Evolutionary conservation across 768 basidiomycete genomes (phyloP), one percentile per base, ranked within the genome.

Genomic region (Amanita inopinata): DNA sequence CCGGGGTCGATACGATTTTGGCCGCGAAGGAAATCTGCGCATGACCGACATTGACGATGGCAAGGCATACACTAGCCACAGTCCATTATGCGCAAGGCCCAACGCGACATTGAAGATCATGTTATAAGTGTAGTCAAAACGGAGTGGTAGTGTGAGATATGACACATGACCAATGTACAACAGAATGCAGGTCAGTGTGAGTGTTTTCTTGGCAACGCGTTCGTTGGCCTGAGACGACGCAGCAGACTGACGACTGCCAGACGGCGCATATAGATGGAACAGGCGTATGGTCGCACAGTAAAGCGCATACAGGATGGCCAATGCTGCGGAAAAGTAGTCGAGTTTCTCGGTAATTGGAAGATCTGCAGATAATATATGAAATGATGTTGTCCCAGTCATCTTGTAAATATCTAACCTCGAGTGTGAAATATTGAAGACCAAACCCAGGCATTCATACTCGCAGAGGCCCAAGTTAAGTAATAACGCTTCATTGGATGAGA

Each of bases 91-190:
- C 1, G 65, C 46, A 24, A 91, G 51, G 2, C 90, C 94, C 46
- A 97, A 50, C 43, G 63, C 49, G 52, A 92, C 61, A 61, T 90
- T 92, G 69, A 88, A 90, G 0, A 67, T 56, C 61, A 94, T 87
- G 68, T 98, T 97, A 68, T 96, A 99, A 5, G 81, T 63, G 58
- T 99, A 98, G 63, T 93, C 83, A 63, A 94, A 96, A 39, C 82
- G 78, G 19, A 82, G 80, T 33, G 80, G 71, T 10, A 80, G 56
- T 33, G 71, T 71, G 32, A 97, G 70, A 64, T 97, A 97, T 9
- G 79, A 71, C 51, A 91, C 62, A 56, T 98, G 94, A 8, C 62
- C 65, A 28, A 81, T 36, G 62, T 78, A 92, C 19, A 65, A 55
- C 14, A 82, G 30, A 25, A 66, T 57, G 56, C 78, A 85, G 27